Base-by-base conservation (phyloP, 2,329 filamentous ascomycete species). In the Lachnellula occidentalis region DNA sequence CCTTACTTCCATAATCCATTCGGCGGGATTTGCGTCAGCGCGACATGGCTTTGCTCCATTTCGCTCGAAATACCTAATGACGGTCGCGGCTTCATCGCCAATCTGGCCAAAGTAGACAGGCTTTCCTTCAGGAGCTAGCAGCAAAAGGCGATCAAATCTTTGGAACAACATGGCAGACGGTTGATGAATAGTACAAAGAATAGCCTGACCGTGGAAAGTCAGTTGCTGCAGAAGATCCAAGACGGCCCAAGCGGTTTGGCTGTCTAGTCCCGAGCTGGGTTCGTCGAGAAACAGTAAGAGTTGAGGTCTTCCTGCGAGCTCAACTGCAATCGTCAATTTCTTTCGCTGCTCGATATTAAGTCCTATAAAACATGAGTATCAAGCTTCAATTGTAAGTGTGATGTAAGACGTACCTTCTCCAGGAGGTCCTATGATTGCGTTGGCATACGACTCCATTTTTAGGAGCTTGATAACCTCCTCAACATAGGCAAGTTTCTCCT, bases 141-240 rank as follows among this genome's bases (percentile, higher is more conserved):
- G 90, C 21, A 92, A 77, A 3, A 94, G 79, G 52, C 87, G 81
- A 65, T 94, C 88, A 67, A 94, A 96, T 56, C 89, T 86, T 70
- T 96, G 89, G 76, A 96, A 96, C 47, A 96, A 78, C 80, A 95
- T 91, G 27, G 92, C 91, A 21, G 88, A 94, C 11, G 92, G 92
- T 71, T 97, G 92, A 71, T 97, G 92, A 56, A 96, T 96, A 1
- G 92, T 96, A 73, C 91, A 95, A 14, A 96, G 82, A 69, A 96
- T 88, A 48, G 92, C 92, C 69, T 95, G 90, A 14, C 92, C 92
- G 60, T 85, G 88, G 71, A 92, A 88, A 64, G 90, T 91, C 34
- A 96, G 79, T 72, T 94, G 96, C 72, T 95, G 86, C 42, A 97
- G 80, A 34, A 96, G 82, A 68, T 91, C 85, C 41, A 92, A 78